These are phyloP conservation scores for Chaetoscypha palmicola DNA, from an alignment of 2,329 filamentous ascomycete species.

Conservation along the genomic window DNA sequence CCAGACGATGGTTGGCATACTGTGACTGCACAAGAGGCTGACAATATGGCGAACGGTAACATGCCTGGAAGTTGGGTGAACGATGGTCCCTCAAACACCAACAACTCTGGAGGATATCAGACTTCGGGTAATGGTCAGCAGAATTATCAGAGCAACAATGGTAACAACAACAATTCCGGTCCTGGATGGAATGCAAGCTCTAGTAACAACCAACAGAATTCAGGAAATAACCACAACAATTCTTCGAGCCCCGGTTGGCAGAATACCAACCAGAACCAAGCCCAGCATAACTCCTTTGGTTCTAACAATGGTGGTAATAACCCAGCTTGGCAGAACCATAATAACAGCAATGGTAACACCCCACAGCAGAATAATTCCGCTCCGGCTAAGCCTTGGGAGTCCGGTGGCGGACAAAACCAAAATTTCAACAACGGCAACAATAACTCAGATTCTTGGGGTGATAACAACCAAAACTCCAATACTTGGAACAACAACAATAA, in stretches of 20 bases:
- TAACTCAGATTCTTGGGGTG: slow-evolving; percentile 2
- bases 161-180: slow-evolving; percentile 8
- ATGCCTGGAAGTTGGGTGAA: slow-evolving; percentile 15
- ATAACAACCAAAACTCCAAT: slow-evolving; percentile 9
- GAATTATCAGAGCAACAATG: slow-evolving; percentile 15
- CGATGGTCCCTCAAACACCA: slow-evolving; percentile 6
- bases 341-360: slow-evolving; percentile 6
- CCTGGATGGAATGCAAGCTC: background rate
- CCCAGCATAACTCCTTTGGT: slow-evolving; percentile 3
- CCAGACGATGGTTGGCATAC: slow-evolving; percentile 4
- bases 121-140: slow-evolving; percentile 12
- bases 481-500: background rate
- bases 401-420: background rate
- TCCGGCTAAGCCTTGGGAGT: background rate
- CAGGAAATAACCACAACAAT: slow-evolving; percentile 4
- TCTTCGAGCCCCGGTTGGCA: background rate
- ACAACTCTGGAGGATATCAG: slow-evolving; percentile 2
- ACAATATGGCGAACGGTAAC: background rate
- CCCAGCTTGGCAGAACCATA: slow-evolving; percentile 3
- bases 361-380: background rate
- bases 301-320: slow-evolving; percentile 4
- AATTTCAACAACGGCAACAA: slow-evolving; percentile 2
- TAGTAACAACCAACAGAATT: slow-evolving; percentile 9
- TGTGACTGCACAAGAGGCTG: background rate
- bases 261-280: background rate